phyloP scores from a whole-genome alignment of 2,329 filamentous ascomycete species.

The Botrytis hyacinthi region DNA sequence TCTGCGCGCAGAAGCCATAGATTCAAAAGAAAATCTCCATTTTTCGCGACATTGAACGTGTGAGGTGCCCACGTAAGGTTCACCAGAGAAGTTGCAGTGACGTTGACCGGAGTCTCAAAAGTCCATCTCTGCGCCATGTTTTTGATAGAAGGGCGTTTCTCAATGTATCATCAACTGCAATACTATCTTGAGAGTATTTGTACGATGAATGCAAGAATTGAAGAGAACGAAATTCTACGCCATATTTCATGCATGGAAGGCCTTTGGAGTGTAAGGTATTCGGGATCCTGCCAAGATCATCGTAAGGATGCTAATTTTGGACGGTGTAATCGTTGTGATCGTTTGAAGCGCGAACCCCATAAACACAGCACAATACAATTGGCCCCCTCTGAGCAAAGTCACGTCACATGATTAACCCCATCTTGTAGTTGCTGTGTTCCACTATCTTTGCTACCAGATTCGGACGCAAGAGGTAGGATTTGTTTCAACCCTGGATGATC shows the following conservation, averaged over 20 bases:
- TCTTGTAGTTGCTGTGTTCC: background rate
- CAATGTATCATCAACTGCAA: background rate
- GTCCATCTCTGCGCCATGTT: background rate
- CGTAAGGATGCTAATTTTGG: background rate
- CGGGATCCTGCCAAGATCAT: background rate
- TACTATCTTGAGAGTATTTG: background rate
- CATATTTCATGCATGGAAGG: too few species aligned
- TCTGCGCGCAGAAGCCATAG: conserved; percentile 10
- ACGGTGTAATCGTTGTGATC: background rate
- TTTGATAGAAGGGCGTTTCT: background rate
- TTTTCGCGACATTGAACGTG: background rate
- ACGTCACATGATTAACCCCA: background rate
- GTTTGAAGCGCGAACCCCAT: background rate
- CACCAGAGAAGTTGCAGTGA: background rate
- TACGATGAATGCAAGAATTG: background rate
- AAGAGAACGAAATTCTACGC: too few species aligned
- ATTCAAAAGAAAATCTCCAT: conserved; percentile 8
- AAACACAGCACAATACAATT: background rate
- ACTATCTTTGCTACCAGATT: background rate
- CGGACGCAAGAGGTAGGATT: background rate
- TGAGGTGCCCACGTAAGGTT: background rate
- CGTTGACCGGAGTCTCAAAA: conserved; percentile 1
- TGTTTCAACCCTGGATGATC: background rate
- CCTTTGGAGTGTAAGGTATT: background rate
- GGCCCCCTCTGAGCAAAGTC: background rate